Base-by-base conservation (phyloP, 2,329 filamentous ascomycete genomes). In the Diaporthe capsici region DNA sequence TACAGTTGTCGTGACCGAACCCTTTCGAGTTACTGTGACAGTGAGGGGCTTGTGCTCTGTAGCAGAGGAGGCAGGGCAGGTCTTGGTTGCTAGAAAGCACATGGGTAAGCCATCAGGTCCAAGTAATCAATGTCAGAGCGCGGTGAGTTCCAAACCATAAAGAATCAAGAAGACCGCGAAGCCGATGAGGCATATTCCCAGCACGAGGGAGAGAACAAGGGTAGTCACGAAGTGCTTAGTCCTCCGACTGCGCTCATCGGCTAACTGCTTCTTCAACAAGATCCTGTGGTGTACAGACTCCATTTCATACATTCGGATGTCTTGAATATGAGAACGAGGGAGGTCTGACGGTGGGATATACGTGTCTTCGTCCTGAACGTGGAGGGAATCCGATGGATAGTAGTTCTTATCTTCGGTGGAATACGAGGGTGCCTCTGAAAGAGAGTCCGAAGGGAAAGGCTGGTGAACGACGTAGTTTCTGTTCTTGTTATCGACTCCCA, bases 131-230 rank as follows among this genome's bases (percentile, higher is more conserved):
- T 20, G 8, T 12, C n/a, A 47, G 39, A 34, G 12, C 2, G 7
- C 4, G n/a, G 60, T 42, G n/a, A 42, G 2, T 20, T 20, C 7
- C 42, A 47, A 15, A 31, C 61, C 39, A n/a, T 47, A 65, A 15
- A 65, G 42, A 22, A 44, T 34, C 42, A 65, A 65, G 17, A 65
- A 22, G 12, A 49, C 25, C 5, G 28, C 25, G 17, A 65, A 65
- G 39, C 61, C 61, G 42, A n/a, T 17, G 17, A 65, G 42, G 61
- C 61, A 65, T 49, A 65, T 4, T 17, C 61, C 61, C 17, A 65
- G 25, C 17, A 39, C 61, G 25, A 67, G 61, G 10, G 61, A 67
- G 28, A 67, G 61, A 25, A 51, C 44, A 10, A 67, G 28, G 20
- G 39, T 67, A 12, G 42, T 49, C 44, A 67, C 44, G 31, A 49